Conservation (phyloP, 306 rosid species). For the Astragalus membranaceus region DNA sequence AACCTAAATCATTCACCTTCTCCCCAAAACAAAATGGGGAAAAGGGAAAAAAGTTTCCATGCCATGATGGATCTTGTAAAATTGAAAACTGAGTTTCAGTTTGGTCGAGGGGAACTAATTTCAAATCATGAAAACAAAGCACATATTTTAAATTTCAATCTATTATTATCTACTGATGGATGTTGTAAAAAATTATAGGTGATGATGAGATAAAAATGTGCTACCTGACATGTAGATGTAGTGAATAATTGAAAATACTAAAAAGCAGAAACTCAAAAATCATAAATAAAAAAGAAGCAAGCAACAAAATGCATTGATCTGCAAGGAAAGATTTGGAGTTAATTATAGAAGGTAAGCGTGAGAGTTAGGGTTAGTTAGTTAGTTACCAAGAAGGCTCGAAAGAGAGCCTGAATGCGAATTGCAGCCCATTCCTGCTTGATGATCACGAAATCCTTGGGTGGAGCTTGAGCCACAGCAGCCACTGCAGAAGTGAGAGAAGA, state of each 20-base stretch:
- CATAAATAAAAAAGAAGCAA: not conserved
- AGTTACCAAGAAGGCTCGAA: constrained; percentile 74
- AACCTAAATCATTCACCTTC: not conserved
- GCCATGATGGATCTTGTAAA: not conserved
- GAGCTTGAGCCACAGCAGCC: constrained; percentile 65
- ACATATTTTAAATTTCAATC: not conserved
- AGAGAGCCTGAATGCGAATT: constrained; percentile 67
- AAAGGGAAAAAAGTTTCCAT: not conserved
- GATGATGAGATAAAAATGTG: too few relatives aligned
- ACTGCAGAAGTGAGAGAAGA: constrained; percentile 49
- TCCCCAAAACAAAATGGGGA: not conserved
- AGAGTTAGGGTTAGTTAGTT: too few relatives aligned
- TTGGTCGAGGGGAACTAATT: not conserved
- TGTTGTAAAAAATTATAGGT: not conserved
- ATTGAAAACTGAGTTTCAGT: constrained; percentile 3
- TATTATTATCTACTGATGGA: not conserved
- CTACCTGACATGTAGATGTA: not conserved
- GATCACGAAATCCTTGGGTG: constrained; percentile 53
- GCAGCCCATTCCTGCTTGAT: constrained; percentile 81
- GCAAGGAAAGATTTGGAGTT: too few relatives aligned
- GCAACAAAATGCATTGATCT: not conserved
- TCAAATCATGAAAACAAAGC: not conserved
- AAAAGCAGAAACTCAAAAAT: not conserved
- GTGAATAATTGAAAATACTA: not conserved
- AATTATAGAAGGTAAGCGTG: too few relatives aligned